Evolutionary conservation across 1,139 yeast species (phyloP).

Genomic region (Eremothecium gossypii): DNA sequence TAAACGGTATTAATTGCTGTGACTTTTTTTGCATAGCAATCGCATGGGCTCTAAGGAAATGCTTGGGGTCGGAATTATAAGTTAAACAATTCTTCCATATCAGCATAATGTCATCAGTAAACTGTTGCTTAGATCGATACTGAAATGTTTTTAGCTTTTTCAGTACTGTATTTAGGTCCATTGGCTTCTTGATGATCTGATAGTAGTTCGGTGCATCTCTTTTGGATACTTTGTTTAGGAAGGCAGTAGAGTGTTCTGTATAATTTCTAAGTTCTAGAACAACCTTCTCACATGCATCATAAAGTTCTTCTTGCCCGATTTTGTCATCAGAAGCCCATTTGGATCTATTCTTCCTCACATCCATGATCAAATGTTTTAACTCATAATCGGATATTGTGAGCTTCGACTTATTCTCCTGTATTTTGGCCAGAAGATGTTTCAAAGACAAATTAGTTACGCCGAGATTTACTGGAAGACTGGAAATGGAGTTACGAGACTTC

Average conservation of each 20-base stretch:
- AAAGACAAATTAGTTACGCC: constrained; percentile 81
- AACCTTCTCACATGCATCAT: constrained; percentile 95
- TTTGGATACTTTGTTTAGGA: constrained; percentile 86
- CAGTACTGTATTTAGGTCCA: constrained; percentile 94
- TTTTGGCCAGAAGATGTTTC: constrained; percentile 68
- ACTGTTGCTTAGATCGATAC: constrained; percentile 75
- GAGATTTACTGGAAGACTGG: constrained; percentile 37
- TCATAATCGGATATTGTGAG: constrained; percentile 76
- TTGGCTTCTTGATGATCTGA: constrained; percentile 80
- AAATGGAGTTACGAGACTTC: constrained; percentile 7
- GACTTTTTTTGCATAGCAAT: constrained; percentile 93
- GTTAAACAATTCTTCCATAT: constrained; percentile 93
- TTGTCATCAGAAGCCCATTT: constrained; percentile 95
- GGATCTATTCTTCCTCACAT: constrained; percentile 87
- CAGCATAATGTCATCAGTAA: constrained; percentile 86
- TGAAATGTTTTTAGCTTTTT: constrained; percentile 76
- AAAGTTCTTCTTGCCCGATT: constrained; percentile 93
- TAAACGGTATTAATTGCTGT: constrained; percentile 61
- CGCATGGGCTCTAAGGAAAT: constrained; percentile 85
- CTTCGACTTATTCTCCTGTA: constrained; percentile 69
- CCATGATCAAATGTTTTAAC: constrained; percentile 74
- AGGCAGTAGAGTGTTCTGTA: constrained; percentile 95
- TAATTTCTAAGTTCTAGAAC: constrained; percentile 81
- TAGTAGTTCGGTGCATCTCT: constrained; percentile 97
- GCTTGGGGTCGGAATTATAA: constrained; percentile 92